A percentile compares a stretch with the other conserved stretches of the same genome.
Evolutionary conservation across 768 basidiomycete species (phyloP).

Genomic region (Mycena galopus): DNA sequence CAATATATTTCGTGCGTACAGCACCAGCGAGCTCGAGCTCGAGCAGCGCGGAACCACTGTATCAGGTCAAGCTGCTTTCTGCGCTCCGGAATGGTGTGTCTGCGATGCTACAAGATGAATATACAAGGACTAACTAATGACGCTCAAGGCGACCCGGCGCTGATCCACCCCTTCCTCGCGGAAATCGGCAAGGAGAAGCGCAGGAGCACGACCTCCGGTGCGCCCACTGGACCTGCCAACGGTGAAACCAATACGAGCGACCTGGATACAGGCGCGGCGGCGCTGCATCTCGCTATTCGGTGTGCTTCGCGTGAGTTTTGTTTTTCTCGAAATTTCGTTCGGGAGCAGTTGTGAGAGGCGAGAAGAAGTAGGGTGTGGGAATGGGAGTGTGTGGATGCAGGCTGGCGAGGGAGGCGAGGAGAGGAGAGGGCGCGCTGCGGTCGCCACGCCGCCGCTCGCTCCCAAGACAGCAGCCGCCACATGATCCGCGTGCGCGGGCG

Average conservation of each 20-base stretch:
- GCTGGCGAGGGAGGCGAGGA: too few species aligned
- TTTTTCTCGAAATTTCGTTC: background rate
- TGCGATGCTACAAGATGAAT: too few species aligned
- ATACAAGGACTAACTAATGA: too few species aligned
- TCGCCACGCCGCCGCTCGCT: too few species aligned
- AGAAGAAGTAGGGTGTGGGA: background rate
- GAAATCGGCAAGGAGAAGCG: slow-evolving; percentile 80
- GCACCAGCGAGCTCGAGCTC: background rate
- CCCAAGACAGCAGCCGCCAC: too few species aligned
- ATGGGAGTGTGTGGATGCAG: too few species aligned
- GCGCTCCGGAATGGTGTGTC: slow-evolving; percentile 71
- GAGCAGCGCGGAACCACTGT: slow-evolving; percentile 57
- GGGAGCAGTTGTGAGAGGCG: background rate
- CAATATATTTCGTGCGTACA: background rate
- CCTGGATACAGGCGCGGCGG: slow-evolving; percentile 78
- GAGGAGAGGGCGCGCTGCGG: too few species aligned
- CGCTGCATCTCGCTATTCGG: slow-evolving; percentile 85
- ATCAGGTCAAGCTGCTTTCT: slow-evolving; percentile 74
- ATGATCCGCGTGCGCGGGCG: too few species aligned
- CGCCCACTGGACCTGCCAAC: background rate
- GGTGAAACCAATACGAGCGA: slow-evolving; percentile 41
- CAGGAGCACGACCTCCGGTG: slow-evolving; percentile 53
- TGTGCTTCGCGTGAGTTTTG: slow-evolving; percentile 77
- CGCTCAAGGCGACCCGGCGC: slow-evolving; percentile 74
- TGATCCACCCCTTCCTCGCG: slow-evolving; percentile 85